Base-by-base conservation (phyloP, 2,329 filamentous ascomycete genomes). In the Rutstroemia sydowiana region DNA sequence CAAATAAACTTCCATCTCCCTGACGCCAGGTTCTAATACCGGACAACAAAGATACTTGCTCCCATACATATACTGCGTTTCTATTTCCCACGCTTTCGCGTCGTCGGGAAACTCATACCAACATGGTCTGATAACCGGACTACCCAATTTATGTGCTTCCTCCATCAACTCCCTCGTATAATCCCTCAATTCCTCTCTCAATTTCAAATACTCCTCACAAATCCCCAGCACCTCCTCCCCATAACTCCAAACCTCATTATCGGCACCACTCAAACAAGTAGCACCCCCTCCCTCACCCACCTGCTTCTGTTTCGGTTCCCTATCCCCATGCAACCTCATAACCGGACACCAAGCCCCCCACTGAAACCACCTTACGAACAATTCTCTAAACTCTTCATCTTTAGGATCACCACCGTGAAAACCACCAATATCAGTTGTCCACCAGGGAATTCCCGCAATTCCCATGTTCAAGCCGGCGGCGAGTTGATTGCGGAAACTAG, bases 371-470 rank as follows among this genome's bases (percentile, higher is more conserved):
- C 83, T 69, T 1, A 81, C 75, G 53, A 85, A 79, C 0, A 86
- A 67, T 61, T 86, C 82, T 7, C 79, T 71, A 65, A 85, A 86
- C 0, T 60, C 69, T 1, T 69, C 66, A 43, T 82, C 74, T 1
- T 70, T 64, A 0, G 81, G 78, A 54, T 82, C 72, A 0, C 82
- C 82, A 5, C 82, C 82, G 59, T 85, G 82, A 61, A 87, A 86
- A 0, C 83, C 83, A 1, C 83, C 82, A 48, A 86, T 85, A 58
- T 86, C 82, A 0, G 82, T 86, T 0, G 82, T 86, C 79, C 80
- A 86, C 81, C 81, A 85, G 0, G 80, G 75, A 9, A 85, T 72
- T 0, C 82, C 82, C 0, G 79, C 72, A 4, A 85, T 67, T 0
- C 80, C 82, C 77, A 84, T 84, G 61, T 83, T 82, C 18, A 86